A percentile compares a stretch with the other conserved stretches of the same genome.
Conservation (phyloP, 2,329 filamentous ascomycete genomes). For the Pseudocercospora musae region DNA sequence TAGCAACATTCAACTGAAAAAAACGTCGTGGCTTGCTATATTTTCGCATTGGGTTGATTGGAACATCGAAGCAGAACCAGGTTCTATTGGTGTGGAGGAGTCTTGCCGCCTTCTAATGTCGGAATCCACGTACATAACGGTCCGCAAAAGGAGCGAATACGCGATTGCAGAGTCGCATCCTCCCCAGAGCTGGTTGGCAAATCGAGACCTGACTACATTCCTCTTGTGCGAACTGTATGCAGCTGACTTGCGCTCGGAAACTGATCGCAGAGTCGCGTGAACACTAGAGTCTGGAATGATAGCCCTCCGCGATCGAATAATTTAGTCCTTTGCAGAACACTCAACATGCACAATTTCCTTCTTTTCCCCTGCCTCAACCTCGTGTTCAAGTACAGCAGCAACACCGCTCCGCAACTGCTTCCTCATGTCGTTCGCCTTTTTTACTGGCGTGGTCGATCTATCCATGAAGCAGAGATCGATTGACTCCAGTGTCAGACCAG, state of each 20-base stretch:
- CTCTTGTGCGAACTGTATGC: background rate
- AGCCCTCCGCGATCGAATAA: background rate
- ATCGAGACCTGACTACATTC: background rate
- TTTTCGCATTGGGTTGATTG: background rate
- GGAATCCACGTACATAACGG: background rate
- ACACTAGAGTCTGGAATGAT: no score
- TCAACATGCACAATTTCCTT: background rate
- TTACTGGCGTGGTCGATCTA: background rate
- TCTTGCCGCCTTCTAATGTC: background rate
- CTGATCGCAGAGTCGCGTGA: background rate
- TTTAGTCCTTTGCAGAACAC: background rate
- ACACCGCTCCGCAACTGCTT: background rate
- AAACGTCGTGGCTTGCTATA: background rate
- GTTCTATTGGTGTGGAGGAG: background rate
- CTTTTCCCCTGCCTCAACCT: background rate
- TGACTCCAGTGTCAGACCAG: constrained; percentile 18
- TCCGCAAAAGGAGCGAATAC: background rate
- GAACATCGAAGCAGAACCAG: background rate
- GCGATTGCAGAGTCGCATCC: no score
- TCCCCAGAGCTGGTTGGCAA: no score
- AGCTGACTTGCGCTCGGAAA: background rate
- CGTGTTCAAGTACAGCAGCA: background rate
- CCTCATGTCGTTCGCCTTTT: background rate
- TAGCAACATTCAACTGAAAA: background rate
- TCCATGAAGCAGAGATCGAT: constrained; percentile 2